phyloP scores from a whole-genome alignment of 2,329 filamentous ascomycete genomes.

The Pleomassaria siparia region DNA sequence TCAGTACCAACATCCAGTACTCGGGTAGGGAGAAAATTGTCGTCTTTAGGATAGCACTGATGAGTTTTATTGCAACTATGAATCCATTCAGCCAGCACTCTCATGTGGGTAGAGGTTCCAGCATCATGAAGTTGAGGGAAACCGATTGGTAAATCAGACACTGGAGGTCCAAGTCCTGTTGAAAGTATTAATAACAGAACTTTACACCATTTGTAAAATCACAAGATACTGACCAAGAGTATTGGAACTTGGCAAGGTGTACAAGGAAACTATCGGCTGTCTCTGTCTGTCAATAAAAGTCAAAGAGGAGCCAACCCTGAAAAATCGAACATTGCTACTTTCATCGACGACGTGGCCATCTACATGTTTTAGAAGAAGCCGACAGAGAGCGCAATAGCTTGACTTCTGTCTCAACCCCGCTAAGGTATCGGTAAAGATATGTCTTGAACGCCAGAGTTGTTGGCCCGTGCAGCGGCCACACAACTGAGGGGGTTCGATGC shows the following conservation, averaged over 20 bases:
- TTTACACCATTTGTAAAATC: no score
- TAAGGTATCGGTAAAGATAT: slow-evolving; percentile 2
- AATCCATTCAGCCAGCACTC: slow-evolving; percentile 4
- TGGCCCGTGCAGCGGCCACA: not conserved
- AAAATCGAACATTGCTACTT: not conserved
- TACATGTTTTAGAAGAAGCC: not conserved
- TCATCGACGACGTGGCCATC: not conserved
- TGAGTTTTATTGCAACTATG: slow-evolving; percentile 6
- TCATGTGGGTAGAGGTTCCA: not conserved
- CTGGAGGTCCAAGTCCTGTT: no score
- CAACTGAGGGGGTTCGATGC: no score
- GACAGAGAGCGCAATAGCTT: slow-evolving; percentile 2
- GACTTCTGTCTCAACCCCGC: not conserved
- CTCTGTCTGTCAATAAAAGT: not conserved
- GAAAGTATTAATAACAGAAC: no score
- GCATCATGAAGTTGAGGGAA: slow-evolving; percentile 1
- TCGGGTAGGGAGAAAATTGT: slow-evolving; percentile 8
- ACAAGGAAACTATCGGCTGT: slow-evolving; percentile 1
- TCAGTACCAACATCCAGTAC: slow-evolving; percentile 10
- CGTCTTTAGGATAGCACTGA: slow-evolving; percentile 1
- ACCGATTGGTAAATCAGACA: slow-evolving; percentile 1
- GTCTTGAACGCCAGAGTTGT: not conserved
- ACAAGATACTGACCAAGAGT: no score
- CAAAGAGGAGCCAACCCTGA: not conserved
- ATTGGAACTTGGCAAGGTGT: not conserved